phyloP scores from a whole-genome alignment of 768 basidiomycete genomes.

The Gymnopilus dilepis region DNA sequence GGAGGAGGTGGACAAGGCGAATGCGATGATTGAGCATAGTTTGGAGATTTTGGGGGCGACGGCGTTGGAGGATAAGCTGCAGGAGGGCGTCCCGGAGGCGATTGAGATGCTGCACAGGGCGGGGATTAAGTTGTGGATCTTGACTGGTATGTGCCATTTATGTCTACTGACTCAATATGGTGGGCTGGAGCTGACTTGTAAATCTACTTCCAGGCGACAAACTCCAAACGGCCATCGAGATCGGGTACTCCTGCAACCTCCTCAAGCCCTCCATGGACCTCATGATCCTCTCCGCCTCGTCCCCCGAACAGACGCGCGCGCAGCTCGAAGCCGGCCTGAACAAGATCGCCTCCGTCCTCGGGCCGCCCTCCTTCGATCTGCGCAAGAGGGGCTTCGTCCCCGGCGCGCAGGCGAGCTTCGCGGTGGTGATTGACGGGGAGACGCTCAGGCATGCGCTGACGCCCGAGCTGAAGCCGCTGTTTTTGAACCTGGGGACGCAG shows the following conservation, averaged over 20 bases:
- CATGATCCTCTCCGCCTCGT: constrained; percentile 94
- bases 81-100: constrained; percentile 95
- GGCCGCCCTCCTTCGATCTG: constrained; percentile 70
- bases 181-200: not conserved
- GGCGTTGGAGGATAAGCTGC: constrained; percentile 95
- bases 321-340: constrained; percentile 94
- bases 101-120: constrained; percentile 91
- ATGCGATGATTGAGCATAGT: constrained; percentile 81
- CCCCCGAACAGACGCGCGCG: constrained; percentile 70
- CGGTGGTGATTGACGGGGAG: constrained; percentile 96
- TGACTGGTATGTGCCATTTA: constrained; percentile 67
- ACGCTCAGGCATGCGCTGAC: constrained; percentile 84
- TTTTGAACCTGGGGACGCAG: constrained; percentile 92
- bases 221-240: constrained; percentile 97
- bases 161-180: constrained; percentile 1
- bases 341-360: constrained; percentile 88
- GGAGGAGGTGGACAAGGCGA: constrained; percentile 90
- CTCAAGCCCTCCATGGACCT: constrained; percentile 94
- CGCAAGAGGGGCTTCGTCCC: constrained; percentile 72
- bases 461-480: constrained; percentile 79
- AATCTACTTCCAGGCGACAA: constrained; percentile 73
- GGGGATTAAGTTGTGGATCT: constrained; percentile 97
- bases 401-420: constrained; percentile 75
- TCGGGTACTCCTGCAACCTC: constrained; percentile 95
- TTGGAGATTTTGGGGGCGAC: constrained; percentile 91